Base-by-base conservation (phyloP, 768 basidiomycete genomes). In the Amanita subjunquillea region DNA sequence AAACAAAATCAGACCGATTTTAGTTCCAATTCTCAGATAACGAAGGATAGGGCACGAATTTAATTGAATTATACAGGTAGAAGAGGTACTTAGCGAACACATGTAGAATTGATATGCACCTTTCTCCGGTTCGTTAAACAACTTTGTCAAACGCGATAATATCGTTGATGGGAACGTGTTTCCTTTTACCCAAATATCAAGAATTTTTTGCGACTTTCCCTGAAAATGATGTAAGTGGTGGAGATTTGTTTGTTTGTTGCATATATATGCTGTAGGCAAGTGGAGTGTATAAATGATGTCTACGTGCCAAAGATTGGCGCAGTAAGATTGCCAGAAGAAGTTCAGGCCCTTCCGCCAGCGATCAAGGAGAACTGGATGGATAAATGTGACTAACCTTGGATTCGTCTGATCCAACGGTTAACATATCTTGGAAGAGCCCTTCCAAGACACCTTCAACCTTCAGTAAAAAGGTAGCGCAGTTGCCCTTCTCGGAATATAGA, bases 201-300 rank as follows among this genome's bases (percentile, higher is more conserved):
- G 81, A 63, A 99, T 83, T 70, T 98, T 98, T 76, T 87, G 86
- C 43, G 89, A 79, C 73, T 99, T 99, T 75, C 96, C 95, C 94
- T 97, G 75, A 69, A 65, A 69, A 60, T 32, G 15, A 36, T 12
- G 39, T 62, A 62, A 62, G 58, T 63, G 67, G 65, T 67, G 58
- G 12, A 56, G 74, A 80, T 68, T 79, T 74, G 70, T 67, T 58
- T 61, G 62, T 51, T 30, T 43, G 6, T 22, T 36, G 9, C 36
- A 17, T 30, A 39, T 51, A 17, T 43, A 32, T 15, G 40, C 29
- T 43, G 29, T 12, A 17, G 12, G 27, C n/a, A 37, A 38, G 29
- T 15, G 22, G 15, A 29, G 49, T 41, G 22, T 20, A 32, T 17
- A 34, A 17, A 7, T 2, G 17, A 29, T 27, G 5, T 30, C 25